These are phyloP conservation scores for Fusarium euwallaceae DNA, from an alignment of 2,329 filamentous ascomycete genomes.

Conservation along the genomic window DNA sequence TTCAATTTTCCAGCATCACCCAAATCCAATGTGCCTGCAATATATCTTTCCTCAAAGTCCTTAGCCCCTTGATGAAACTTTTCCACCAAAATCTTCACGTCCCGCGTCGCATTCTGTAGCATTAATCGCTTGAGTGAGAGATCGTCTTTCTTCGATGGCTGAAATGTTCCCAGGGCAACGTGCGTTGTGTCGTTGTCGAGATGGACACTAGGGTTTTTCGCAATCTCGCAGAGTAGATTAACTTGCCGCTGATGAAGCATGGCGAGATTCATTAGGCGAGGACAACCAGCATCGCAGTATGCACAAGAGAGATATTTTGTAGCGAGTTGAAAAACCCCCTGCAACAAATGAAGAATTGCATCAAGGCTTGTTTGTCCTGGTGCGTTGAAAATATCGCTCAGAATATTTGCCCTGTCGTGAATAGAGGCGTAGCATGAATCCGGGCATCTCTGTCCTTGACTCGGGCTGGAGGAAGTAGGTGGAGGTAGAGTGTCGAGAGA, in stretches of 20 bases:
- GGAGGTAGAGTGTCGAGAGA: neutral
- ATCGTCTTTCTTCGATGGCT: neutral
- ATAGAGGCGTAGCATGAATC: constrained; percentile 5
- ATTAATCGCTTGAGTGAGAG: constrained; percentile 13
- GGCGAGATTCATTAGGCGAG: constrained; percentile 14
- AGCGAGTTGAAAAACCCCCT: neutral
- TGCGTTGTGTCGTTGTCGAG: neutral
- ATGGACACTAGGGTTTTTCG: neutral
- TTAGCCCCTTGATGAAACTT: neutral
- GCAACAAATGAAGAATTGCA: neutral
- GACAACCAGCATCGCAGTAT: constrained; percentile 15
- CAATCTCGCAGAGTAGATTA: constrained; percentile 6
- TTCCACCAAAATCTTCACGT: neutral
- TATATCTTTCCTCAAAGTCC: constrained; percentile 8
- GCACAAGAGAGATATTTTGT: constrained; percentile 7
- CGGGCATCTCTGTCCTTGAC: neutral
- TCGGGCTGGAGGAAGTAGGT: neutral
- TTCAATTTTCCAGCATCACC: constrained; percentile 17
- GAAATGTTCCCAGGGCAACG: neutral
- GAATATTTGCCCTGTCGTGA: neutral
- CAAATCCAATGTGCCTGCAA: neutral
- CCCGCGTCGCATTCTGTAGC: constrained; percentile 1
- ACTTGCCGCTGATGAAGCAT: constrained; percentile 21
- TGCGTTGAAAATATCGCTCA: neutral
- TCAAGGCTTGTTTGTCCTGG: constrained; percentile 4